Evolutionary conservation across 345 rosid genomes (phyloP).

Genomic region (Lepidium sativum): DNA sequence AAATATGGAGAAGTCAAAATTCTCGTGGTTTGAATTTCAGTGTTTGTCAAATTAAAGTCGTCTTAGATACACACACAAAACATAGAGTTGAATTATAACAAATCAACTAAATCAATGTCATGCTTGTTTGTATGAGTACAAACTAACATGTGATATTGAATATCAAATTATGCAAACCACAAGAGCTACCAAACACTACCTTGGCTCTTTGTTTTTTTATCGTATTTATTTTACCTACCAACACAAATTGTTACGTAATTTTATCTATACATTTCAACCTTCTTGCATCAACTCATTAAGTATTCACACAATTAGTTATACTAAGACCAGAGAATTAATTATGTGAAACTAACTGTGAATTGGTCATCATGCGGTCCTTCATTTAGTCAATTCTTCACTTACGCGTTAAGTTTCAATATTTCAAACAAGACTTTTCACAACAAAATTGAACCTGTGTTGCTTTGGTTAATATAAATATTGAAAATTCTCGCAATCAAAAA

Average conservation of each 20-base stretch:
- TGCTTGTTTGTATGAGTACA: constrained; percentile 2
- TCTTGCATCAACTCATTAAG: not conserved
- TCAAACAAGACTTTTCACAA: constrained; percentile 8
- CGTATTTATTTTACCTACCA: not conserved
- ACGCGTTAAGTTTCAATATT: constrained; percentile 7
- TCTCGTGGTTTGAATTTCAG: constrained; percentile 16
- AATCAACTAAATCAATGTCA: no score
- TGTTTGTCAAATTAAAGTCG: not conserved
- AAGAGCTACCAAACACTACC: constrained; percentile 1
- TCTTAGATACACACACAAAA: not conserved
- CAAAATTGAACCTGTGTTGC: not conserved
- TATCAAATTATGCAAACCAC: constrained; percentile 5
- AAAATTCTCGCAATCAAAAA: not conserved
- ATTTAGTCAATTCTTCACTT: constrained; percentile 1
- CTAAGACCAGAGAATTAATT: not conserved
- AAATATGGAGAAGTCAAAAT: constrained; percentile 5
- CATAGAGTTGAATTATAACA: not conserved
- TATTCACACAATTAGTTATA: no score
- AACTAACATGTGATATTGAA: not conserved
- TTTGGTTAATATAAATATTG: not conserved
- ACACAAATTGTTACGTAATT: not conserved
- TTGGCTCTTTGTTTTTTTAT: not conserved
- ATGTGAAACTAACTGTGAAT: constrained; percentile 21
- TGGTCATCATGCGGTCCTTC: not conserved
- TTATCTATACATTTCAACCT: constrained; percentile 3